Evolutionary conservation across 2,329 filamentous ascomycete species (phyloP).

Genomic region (Diaporthe sp.): DNA sequence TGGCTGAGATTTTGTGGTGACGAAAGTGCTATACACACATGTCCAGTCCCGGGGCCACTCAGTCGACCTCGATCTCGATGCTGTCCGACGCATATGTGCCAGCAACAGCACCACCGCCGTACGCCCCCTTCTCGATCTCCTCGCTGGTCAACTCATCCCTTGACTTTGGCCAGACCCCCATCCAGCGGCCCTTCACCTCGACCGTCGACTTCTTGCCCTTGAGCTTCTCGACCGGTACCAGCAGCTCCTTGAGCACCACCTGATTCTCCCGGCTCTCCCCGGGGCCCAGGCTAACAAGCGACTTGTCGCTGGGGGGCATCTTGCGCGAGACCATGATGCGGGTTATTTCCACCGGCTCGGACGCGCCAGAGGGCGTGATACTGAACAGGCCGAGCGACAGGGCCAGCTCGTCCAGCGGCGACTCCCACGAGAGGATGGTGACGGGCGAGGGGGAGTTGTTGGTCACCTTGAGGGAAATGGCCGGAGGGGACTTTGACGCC

Average conservation of each 20-base stretch:
- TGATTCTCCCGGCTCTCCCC: conserved; percentile 53
- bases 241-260: conserved; percentile 53
- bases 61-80: conserved; percentile 30
- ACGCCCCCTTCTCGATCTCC: conserved; percentile 43
- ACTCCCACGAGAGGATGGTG: conserved; percentile 59
- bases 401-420: conserved; percentile 60
- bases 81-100: conserved; percentile 43
- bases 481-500: conserved; percentile 42
- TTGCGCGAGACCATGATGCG: conserved; percentile 54
- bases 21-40: background rate
- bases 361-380: conserved; percentile 53
- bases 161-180: conserved; percentile 51
- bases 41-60: background rate
- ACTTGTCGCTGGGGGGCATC: conserved; percentile 57
- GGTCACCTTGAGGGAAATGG: conserved; percentile 54
- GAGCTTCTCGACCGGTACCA: conserved; percentile 53
- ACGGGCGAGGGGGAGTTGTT: conserved; percentile 55
- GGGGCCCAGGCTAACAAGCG: conserved; percentile 55
- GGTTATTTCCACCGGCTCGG: conserved; percentile 53
- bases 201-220: conserved; percentile 47
- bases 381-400: conserved; percentile 57
- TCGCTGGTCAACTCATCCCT: conserved; percentile 44
- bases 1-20: background rate
- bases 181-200: conserved; percentile 55
- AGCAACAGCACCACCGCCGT: conserved; percentile 43